Base-by-base conservation (phyloP, 495 filamentous ascomycete genomes). In the Podospora tetraspora region DNA sequence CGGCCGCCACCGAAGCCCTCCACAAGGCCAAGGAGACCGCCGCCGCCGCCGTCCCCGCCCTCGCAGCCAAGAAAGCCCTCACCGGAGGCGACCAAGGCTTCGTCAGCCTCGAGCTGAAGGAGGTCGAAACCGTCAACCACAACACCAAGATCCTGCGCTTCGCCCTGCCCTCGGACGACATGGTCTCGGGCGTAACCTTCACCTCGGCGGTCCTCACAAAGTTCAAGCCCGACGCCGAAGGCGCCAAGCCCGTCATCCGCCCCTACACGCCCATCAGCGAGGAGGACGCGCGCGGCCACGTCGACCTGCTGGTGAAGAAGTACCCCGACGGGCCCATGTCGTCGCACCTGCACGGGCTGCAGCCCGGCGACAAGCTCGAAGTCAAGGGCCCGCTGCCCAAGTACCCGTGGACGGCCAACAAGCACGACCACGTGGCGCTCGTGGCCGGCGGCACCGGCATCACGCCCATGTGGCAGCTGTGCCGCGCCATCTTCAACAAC, bases 331-430 rank as follows among this genome's bases (percentile, higher is more conserved):
- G 95, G 22, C 90, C 92, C 59, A 98, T 99, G 96, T 93, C 89
- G 63, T 85, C 88, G 68, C 90, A 97, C 80, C 63, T 99, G 19
- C 93, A 97, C 83, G 84, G 84, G 71, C 86, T 99, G 91, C 83
- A 82, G 34, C 87, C 89, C 65, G 89, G 91, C 72, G 88, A 98
- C 78, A 81, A 84, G 37, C 86, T 99, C 59, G 88, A 92, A 37
- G 87, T 98, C 84, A 99, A 99, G 84, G 95, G 95, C 19, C 95
- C 95, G 0, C 86, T 99, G 21, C 91, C 92, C 67, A 99, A 99
- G 81, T 99, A 97, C 81, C 83, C 87, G 25, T 98, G 93, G 93
- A 75, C 86, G 57, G 72, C 91, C 69, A 99, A 99, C 84, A 97
- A 97, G 89, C 95, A 98, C 82, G 81, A 91, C 37, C 94, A 97